A percentile compares a stretch with the other conserved stretches of the same genome.
These are phyloP conservation scores for Curvularia eragrostidis DNA, from an alignment of 2,329 filamentous ascomycete species.

Conservation along the genomic window DNA sequence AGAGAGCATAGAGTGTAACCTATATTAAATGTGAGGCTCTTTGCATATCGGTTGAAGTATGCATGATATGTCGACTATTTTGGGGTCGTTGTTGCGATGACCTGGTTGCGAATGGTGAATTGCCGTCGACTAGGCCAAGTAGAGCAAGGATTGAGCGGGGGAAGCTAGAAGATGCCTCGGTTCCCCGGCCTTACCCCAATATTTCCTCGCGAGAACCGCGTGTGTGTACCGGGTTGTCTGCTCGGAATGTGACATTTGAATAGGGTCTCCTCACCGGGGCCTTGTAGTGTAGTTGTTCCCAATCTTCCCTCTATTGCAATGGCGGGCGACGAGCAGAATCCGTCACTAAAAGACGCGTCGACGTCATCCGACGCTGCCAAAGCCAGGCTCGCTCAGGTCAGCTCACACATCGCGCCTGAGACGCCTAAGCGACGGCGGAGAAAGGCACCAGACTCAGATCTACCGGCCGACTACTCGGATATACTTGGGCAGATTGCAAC, in stretches of 20 bases:
- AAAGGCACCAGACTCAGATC: slow-evolving; percentile 48
- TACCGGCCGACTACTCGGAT: slow-evolving; percentile 68
- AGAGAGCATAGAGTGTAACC: not conserved
- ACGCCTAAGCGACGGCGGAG: slow-evolving; percentile 48
- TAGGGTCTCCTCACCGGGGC: slow-evolving; percentile 24
- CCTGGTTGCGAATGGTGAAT: not conserved
- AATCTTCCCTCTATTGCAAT: slow-evolving; percentile 17
- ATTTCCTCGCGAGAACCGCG: slow-evolving; percentile 9
- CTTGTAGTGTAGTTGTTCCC: not conserved
- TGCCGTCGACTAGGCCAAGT: not conserved
- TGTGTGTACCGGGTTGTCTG: not conserved
- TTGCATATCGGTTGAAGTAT: not conserved
- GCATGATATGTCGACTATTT: not conserved
- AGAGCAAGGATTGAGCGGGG: not conserved
- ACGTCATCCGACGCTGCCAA: slow-evolving; percentile 42
- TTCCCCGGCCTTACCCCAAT: slow-evolving; percentile 27
- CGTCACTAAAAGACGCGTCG: slow-evolving; percentile 26
- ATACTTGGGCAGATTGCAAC: slow-evolving; percentile 63
- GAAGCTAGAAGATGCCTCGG: slow-evolving; percentile 37
- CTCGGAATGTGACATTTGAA: slow-evolving; percentile 29
- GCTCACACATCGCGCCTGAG: slow-evolving; percentile 51
- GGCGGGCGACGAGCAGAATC: slow-evolving; percentile 31
- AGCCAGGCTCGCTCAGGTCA: slow-evolving; percentile 58
- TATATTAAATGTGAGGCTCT: not conserved
- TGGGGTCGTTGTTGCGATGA: not conserved